Evolutionary conservation across 106 monocot genomes (phyloP).

Genomic region (Apostasia shenzhenica): DNA sequence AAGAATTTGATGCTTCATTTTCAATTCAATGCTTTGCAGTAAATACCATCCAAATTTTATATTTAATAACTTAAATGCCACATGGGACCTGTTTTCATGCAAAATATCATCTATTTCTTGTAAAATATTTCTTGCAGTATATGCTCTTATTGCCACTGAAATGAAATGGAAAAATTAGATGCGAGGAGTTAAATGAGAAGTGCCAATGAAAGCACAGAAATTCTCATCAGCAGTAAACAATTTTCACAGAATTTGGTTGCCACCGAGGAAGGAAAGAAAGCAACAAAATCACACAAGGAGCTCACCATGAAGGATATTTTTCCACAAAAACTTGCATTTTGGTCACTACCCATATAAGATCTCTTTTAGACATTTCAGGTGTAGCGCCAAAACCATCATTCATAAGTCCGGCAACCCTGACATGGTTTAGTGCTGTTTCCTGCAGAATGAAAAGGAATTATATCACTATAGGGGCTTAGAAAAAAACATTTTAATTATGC

Average conservation of each 20-base stretch:
- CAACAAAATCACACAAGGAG: neutral
- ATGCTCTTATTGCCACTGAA: too few relatives aligned
- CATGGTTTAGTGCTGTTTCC: constrained; percentile 96
- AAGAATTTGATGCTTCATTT: too few relatives aligned
- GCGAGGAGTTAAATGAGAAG: neutral
- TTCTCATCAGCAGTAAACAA: constrained; percentile 20
- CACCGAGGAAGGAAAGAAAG: too few relatives aligned
- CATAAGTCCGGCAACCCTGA: constrained; percentile 52
- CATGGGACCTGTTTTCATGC: too few relatives aligned
- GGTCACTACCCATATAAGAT: constrained; percentile 69
- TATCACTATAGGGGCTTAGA: neutral
- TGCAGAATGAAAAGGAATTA: constrained; percentile 14
- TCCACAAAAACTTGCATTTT: constrained; percentile 33
- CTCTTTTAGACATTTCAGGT: constrained; percentile 76
- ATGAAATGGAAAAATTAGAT: too few relatives aligned
- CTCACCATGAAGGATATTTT: constrained; percentile 27
- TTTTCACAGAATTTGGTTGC: too few relatives aligned
- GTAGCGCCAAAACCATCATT: constrained; percentile 90
- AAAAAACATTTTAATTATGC: neutral
- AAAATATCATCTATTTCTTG: too few relatives aligned
- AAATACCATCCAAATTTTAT: too few relatives aligned
- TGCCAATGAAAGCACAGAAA: neutral
- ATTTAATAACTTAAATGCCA: too few relatives aligned
- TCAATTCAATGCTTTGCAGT: too few relatives aligned
- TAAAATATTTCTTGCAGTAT: too few relatives aligned